Evolutionary conservation across 345 rosid genomes (phyloP).

Genomic region (Eutrema heterophyllum): DNA sequence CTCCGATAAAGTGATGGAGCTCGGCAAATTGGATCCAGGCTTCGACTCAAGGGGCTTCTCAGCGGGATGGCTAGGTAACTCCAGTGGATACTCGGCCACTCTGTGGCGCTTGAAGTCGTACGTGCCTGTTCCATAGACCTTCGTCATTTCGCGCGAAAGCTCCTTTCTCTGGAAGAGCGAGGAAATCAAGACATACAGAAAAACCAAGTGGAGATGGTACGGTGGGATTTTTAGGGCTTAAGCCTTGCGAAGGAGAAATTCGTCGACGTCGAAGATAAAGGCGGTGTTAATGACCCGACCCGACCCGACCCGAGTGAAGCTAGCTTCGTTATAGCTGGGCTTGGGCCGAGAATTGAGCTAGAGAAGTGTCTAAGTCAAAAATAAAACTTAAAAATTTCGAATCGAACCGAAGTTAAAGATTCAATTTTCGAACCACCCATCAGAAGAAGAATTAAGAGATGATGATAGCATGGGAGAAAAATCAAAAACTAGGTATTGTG

Average conservation of each 20-base stretch:
- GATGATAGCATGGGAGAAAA: no score
- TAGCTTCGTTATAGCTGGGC: background rate
- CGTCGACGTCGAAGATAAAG: slow-evolving; percentile 16
- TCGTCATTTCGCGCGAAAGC: slow-evolving; percentile 52
- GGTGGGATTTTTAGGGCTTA: slow-evolving; percentile 22
- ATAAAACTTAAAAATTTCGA: no score
- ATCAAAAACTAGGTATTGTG: no score
- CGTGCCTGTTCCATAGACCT: slow-evolving; percentile 87
- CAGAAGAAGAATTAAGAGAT: no score
- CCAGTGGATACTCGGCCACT: slow-evolving; percentile 95
- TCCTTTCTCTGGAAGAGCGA: background rate
- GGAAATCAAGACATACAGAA: slow-evolving; percentile 10
- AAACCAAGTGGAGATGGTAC: background rate
- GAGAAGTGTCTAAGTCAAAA: background rate
- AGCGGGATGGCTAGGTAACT: slow-evolving; percentile 38
- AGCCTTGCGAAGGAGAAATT: slow-evolving; percentile 11
- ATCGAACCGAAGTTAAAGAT: no score
- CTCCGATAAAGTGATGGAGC: slow-evolving; percentile 82
- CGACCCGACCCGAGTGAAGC: background rate
- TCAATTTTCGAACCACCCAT: no score
- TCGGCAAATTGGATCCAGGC: slow-evolving; percentile 58
- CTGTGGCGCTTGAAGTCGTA: slow-evolving; percentile 98
- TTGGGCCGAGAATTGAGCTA: slow-evolving; percentile 4
- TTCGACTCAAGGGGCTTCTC: slow-evolving; percentile 57
- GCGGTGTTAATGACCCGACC: slow-evolving; percentile 9